Evolutionary conservation across 2,329 filamentous ascomycete genomes (phyloP).

Genomic region (Pyrenophora graminea): DNA sequence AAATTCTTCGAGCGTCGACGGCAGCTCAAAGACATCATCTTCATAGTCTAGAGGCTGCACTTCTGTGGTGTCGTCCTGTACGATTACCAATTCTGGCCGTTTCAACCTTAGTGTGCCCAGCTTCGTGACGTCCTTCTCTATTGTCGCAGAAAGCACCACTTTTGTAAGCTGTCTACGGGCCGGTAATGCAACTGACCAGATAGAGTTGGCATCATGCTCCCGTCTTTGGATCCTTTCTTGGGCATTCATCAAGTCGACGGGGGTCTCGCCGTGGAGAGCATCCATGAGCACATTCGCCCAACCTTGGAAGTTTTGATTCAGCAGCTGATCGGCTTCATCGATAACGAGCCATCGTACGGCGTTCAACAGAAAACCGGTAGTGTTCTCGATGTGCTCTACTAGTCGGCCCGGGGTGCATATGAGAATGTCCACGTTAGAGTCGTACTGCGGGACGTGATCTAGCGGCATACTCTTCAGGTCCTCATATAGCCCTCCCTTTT

Average conservation of each 20-base stretch:
- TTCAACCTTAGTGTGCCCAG: constrained; percentile 73
- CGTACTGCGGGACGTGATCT: constrained; percentile 67
- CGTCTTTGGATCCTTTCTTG: constrained; percentile 58
- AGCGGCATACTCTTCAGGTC: constrained; percentile 53
- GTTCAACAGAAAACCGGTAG: constrained; percentile 77
- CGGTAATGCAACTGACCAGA: constrained; percentile 41
- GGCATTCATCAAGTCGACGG: constrained; percentile 52
- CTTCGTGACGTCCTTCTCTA: constrained; percentile 84
- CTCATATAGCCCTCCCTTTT: constrained; percentile 44
- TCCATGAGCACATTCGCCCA: constrained; percentile 76
- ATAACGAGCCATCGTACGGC: constrained; percentile 86
- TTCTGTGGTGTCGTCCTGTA: constrained; percentile 60
- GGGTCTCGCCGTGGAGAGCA: constrained; percentile 58
- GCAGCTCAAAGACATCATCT: constrained; percentile 61
- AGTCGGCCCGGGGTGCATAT: constrained; percentile 90
- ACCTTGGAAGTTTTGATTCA: constrained; percentile 90
- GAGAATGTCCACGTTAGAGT: constrained; percentile 80
- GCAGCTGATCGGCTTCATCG: constrained; percentile 89
- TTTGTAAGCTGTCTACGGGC: constrained; percentile 65
- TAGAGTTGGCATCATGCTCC: constrained; percentile 37
- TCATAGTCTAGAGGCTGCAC: constrained; percentile 28
- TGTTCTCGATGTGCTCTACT: constrained; percentile 86
- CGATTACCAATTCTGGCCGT: constrained; percentile 74
- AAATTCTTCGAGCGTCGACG: constrained; percentile 51
- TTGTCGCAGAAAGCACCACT: constrained; percentile 86